Evolutionary conservation across 2,329 filamentous ascomycete genomes (phyloP).

Genomic region (Bipolaris victoriae): DNA sequence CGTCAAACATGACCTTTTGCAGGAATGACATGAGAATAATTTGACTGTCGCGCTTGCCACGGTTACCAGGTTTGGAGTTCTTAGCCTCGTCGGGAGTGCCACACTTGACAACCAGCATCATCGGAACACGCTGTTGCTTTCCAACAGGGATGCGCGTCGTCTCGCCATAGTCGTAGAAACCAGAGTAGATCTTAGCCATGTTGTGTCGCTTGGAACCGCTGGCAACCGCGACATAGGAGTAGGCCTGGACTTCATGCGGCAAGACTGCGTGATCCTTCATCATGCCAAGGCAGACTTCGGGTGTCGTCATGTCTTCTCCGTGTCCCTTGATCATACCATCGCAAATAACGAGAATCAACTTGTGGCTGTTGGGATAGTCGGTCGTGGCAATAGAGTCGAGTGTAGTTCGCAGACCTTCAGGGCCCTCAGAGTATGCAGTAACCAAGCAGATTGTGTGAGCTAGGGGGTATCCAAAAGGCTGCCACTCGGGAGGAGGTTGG

Average conservation of each 20-base stretch:
- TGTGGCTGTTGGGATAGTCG: conserved; percentile 99
- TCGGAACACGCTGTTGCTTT: conserved; percentile 95
- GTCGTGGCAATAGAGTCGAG: conserved; percentile 96
- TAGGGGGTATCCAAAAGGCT: conserved; percentile 93
- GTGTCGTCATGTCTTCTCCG: conserved; percentile 84
- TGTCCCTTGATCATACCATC: conserved; percentile 97
- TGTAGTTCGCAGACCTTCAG: conserved; percentile 88
- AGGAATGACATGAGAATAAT: conserved; percentile 99
- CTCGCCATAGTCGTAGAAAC: conserved; percentile 95
- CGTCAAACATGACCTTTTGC: conserved; percentile 99
- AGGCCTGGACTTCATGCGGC: conserved; percentile 82
- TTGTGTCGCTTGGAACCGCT: conserved; percentile 97
- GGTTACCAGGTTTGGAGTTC: conserved; percentile 89
- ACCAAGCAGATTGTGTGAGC: conserved; percentile 94
- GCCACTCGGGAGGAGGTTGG: conserved; percentile 95
- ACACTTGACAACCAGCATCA: conserved; percentile 96
- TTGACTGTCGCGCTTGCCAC: conserved; percentile 98
- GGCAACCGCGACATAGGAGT: conserved; percentile 95
- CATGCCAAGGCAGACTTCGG: conserved; percentile 89
- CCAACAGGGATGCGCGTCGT: conserved; percentile 79
- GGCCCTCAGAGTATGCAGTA: conserved; percentile 96
- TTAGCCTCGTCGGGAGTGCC: conserved; percentile 85
- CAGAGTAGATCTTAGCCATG: conserved; percentile 98
- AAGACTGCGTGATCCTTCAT: conserved; percentile 87
- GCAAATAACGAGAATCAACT: conserved; percentile 93